phyloP scores from a whole-genome alignment of 2,329 filamentous ascomycete species.

The Botrytis galanthina region DNA sequence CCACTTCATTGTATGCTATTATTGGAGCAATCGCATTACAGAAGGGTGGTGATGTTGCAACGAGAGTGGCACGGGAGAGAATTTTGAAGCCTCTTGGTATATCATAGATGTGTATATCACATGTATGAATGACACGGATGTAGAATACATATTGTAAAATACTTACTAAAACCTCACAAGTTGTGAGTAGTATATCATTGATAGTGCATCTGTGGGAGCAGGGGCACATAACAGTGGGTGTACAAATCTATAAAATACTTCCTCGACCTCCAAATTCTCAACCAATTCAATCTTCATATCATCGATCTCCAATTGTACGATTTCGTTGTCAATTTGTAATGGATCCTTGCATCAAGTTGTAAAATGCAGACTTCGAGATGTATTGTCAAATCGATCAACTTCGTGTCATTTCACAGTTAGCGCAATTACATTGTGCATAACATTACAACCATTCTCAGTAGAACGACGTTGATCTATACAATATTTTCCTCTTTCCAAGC shows the following conservation, averaged over 20 bases:
- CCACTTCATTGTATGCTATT: conserved; percentile 78
- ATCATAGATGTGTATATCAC: conserved; percentile 33
- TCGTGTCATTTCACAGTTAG: background rate
- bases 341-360: background rate
- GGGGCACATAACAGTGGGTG: background rate
- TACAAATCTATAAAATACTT: background rate
- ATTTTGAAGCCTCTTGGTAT: conserved; percentile 38
- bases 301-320: background rate
- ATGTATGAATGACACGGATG: conserved; percentile 17
- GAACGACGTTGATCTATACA: background rate
- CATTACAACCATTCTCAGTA: background rate
- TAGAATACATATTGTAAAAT: conserved; percentile 23
- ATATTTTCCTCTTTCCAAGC: background rate
- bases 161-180: background rate
- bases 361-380: background rate
- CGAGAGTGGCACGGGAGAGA: conserved; percentile 70
- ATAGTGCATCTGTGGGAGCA: conserved; percentile 1
- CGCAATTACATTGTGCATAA: background rate
- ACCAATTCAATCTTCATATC: background rate
- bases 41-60: conserved; percentile 75
- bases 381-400: background rate
- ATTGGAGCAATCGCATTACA: conserved; percentile 88
- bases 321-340: background rate
- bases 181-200: conserved; percentile 1
- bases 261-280: background rate